Conservation (phyloP, 139 green algal genomes). For the Dunaliella primolecta region DNA sequence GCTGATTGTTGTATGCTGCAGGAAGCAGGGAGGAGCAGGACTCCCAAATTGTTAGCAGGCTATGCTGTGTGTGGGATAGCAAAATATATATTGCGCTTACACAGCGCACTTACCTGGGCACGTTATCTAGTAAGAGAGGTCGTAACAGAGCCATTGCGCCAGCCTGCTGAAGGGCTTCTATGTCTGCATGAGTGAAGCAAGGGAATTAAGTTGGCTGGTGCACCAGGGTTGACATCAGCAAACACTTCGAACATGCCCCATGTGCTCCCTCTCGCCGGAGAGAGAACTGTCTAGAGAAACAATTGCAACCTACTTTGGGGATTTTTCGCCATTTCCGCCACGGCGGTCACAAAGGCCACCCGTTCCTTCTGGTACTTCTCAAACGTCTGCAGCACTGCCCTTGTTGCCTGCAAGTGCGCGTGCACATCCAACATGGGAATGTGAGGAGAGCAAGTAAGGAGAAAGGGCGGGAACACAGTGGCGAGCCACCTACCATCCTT, state of each 20-base stretch:
- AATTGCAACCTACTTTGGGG: slow-evolving; percentile 49
- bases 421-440: too few species aligned
- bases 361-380: slow-evolving; percentile 84
- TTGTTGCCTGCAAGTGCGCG: too few species aligned
- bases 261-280: neutral
- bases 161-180: slow-evolving; percentile 78
- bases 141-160: slow-evolving; percentile 78
- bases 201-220: neutral
- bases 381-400: slow-evolving; percentile 76
- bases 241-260: slow-evolving; percentile 7
- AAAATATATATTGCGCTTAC: neutral
- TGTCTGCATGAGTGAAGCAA: slow-evolving; percentile 54
- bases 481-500: neutral
- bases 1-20: slow-evolving; percentile 86
- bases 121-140: slow-evolving; percentile 81
- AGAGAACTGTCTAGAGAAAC: slow-evolving; percentile 3
- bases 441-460: too few species aligned
- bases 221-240: neutral
- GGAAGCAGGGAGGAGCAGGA: too few species aligned
- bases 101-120: slow-evolving; percentile 60
- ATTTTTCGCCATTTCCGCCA: slow-evolving; percentile 79
- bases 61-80: too few species aligned
- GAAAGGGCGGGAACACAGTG: neutral
- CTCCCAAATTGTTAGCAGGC: too few species aligned
- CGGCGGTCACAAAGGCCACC: slow-evolving; percentile 74